A percentile compares a stretch with the other conserved stretches of the same genome.
Conservation (phyloP, 2,329 filamentous ascomycete species). For the Verticillium tricorpus region DNA sequence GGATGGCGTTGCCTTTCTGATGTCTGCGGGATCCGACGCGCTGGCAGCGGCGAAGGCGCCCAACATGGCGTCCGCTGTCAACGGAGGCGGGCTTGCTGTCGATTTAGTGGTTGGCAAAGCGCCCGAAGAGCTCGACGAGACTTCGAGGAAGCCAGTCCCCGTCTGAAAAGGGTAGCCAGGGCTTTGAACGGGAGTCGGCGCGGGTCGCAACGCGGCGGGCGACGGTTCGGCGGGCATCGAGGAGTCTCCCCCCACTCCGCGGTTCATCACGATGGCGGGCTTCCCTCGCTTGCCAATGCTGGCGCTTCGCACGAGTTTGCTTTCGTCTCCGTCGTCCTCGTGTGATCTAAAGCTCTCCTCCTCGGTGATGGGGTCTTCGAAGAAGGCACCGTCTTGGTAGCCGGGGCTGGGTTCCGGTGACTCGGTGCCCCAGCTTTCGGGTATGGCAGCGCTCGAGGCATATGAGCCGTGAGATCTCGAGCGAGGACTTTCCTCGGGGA, state of each 20-base stretch:
- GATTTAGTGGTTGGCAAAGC: slow-evolving; percentile 28
- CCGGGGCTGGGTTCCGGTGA: slow-evolving; percentile 40
- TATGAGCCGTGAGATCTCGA: slow-evolving; percentile 58
- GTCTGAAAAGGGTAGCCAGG: slow-evolving; percentile 29
- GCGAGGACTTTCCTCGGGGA: slow-evolving; percentile 64
- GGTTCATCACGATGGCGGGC: slow-evolving; percentile 48
- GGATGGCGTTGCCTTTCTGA: slow-evolving; percentile 18
- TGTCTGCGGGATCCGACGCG: slow-evolving; percentile 33
- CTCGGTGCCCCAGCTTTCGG: slow-evolving; percentile 58
- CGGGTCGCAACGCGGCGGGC: slow-evolving; percentile 21
- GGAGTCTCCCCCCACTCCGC: slow-evolving; percentile 14
- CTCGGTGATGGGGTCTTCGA: slow-evolving; percentile 45
- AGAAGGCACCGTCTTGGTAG: slow-evolving; percentile 35
- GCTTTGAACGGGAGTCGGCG: slow-evolving; percentile 29
- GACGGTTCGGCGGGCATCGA: neutral
- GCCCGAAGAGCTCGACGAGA: slow-evolving; percentile 41
- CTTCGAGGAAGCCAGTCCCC: slow-evolving; percentile 42
- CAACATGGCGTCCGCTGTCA: slow-evolving; percentile 43
- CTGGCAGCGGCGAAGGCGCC: slow-evolving; percentile 46
- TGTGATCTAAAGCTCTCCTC: slow-evolving; percentile 29
- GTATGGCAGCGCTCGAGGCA: slow-evolving; percentile 69
- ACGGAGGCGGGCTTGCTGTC: slow-evolving; percentile 15
- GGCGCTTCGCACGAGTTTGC: slow-evolving; percentile 54
- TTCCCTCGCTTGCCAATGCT: slow-evolving; percentile 58
- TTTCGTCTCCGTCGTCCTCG: slow-evolving; percentile 50